phyloP scores from a whole-genome alignment of 140 eudicot species.

The Ambrosia hybrid region DNA sequence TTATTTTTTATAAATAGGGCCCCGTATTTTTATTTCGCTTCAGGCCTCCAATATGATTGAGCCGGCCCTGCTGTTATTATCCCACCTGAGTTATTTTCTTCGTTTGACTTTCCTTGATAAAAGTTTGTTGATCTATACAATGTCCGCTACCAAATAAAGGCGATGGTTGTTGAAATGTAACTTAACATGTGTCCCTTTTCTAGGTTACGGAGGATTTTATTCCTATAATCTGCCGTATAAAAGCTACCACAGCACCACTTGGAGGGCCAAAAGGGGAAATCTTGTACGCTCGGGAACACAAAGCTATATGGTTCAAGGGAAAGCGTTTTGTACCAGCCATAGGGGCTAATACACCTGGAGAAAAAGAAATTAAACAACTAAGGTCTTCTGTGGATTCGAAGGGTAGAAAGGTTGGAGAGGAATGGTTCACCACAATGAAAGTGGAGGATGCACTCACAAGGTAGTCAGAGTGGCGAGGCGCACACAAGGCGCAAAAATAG shows the following conservation, averaged over 20 bases:
- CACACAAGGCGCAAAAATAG: background rate
- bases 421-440: conserved; percentile 88
- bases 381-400: conserved; percentile 81
- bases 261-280: conserved; percentile 97
- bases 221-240: conserved; percentile 79
- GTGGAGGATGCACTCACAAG: conserved; percentile 90
- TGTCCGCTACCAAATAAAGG: conserved; percentile 18
- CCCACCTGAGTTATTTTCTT: background rate
- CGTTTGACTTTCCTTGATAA: background rate
- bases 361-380: conserved; percentile 82
- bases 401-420: conserved; percentile 94
- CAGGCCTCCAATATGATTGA: too few species aligned
- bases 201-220: conserved; percentile 85
- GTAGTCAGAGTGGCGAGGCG: conserved; percentile 17
- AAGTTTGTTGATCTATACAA: conserved; percentile 14
- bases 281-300: conserved; percentile 83
- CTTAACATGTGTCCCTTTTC: background rate
- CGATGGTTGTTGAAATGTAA: background rate
- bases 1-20: too few species aligned
- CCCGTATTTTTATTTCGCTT: too few species aligned
- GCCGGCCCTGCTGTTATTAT: conserved; percentile 10
- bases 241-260: conserved; percentile 70
- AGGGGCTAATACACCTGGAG: conserved; percentile 86
- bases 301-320: conserved; percentile 93
- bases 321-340: conserved; percentile 75